Conservation (phyloP, 208 protist genomes). For the Acanthamoeba castellanii region DNA sequence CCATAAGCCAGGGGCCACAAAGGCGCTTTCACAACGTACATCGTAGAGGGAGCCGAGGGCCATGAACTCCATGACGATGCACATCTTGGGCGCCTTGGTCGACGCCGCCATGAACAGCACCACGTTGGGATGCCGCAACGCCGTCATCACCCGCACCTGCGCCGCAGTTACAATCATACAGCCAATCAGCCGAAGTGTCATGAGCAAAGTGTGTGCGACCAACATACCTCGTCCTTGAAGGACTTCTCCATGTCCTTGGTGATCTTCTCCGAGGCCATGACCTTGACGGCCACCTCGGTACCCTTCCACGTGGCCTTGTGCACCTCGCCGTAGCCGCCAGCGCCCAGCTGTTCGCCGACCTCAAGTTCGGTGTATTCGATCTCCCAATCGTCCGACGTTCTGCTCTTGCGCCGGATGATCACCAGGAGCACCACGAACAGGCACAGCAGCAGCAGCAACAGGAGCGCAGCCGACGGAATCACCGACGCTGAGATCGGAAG, state of each 20-base stretch:
- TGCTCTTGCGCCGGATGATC: not conserved
- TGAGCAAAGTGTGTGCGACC: too few relatives aligned
- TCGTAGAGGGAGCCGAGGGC: constrained; percentile 36
- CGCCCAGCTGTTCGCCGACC: constrained; percentile 41
- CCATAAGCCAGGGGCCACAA: too few relatives aligned
- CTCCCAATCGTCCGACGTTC: constrained; percentile 2
- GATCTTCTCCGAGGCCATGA: constrained; percentile 29
- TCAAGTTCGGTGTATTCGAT: constrained; percentile 35
- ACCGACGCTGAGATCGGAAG: not conserved
- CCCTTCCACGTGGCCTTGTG: constrained; percentile 21
- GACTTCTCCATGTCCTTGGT: constrained; percentile 33
- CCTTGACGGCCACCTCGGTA: constrained; percentile 30
- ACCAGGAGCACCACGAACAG: not conserved
- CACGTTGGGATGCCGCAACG: constrained; percentile 81
- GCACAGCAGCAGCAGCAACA: not conserved
- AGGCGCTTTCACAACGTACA: too few relatives aligned
- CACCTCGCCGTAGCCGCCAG: constrained; percentile 10
- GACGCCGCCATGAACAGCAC: constrained; percentile 83
- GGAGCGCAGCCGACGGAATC: not conserved
- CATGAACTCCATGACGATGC: constrained; percentile 55
- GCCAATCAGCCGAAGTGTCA: too few relatives aligned
- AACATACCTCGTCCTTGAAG: constrained; percentile 68
- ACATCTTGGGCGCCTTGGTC: constrained; percentile 38
- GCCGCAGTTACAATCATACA: too few relatives aligned
- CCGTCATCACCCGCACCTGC: constrained; percentile 77